Conservation (phyloP, 345 rosid genomes). For the Trapa bicornis region DNA sequence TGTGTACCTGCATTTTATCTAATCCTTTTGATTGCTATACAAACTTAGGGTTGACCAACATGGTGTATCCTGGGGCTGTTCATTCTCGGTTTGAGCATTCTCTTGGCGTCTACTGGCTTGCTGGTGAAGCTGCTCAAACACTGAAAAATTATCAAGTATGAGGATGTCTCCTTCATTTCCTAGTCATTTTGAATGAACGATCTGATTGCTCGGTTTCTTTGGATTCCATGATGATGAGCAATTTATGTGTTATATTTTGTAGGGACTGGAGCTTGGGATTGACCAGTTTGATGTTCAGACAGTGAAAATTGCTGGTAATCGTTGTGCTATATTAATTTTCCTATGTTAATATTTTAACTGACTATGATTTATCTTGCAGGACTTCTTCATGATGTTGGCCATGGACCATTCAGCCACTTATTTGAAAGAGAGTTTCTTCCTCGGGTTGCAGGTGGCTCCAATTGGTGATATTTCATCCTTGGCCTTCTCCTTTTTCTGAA, state of each 20-base stretch:
- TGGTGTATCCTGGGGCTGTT: constrained; percentile 90
- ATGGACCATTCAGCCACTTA: constrained; percentile 55
- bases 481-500: neutral
- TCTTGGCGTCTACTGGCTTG: constrained; percentile 84
- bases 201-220: neutral
- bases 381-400: constrained; percentile 24
- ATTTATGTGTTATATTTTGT: neutral
- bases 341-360: neutral
- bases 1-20: neutral
- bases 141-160: constrained; percentile 53
- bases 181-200: too few species aligned
- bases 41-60: constrained; percentile 51
- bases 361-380: neutral
- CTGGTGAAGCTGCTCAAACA: constrained; percentile 58
- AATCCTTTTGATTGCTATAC: neutral
- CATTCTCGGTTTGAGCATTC: constrained; percentile 95
- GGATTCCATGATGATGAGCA: neutral
- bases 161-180: constrained; percentile 8
- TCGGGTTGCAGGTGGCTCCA: constrained; percentile 26
- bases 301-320: constrained; percentile 78
- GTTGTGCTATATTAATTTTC: neutral
- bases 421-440: constrained; percentile 12
- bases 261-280: constrained; percentile 81
- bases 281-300: constrained; percentile 69
- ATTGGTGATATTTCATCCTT: constrained; percentile 34